phyloP scores from a whole-genome alignment of 2,329 filamentous ascomycete genomes.

The Alternaria novae-zelandiae region DNA sequence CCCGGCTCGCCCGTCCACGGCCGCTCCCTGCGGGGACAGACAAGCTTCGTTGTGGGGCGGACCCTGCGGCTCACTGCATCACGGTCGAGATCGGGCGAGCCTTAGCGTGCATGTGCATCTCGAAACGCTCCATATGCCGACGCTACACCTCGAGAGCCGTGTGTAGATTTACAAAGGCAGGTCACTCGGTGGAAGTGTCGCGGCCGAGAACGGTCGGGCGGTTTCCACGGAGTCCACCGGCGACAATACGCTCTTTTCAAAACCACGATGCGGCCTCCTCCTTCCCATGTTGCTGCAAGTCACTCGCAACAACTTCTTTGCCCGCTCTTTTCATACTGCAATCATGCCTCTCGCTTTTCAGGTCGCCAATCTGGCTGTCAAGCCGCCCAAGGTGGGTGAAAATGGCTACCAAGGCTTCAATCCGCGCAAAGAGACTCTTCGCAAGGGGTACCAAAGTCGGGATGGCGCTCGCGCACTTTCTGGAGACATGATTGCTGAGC shows the following conservation, averaged over 20 bases:
- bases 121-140: constrained; percentile 6
- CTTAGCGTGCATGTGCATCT: neutral
- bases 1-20: constrained; percentile 11
- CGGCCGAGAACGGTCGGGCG: constrained; percentile 11
- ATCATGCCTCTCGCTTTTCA: constrained; percentile 13
- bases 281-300: neutral
- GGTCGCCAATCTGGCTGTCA: constrained; percentile 12
- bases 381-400: constrained; percentile 12
- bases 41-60: neutral
- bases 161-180: neutral
- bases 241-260: neutral
- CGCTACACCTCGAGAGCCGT: neutral
- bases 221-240: neutral
- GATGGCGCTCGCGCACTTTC: constrained; percentile 7
- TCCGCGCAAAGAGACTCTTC: constrained; percentile 12
- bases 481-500: constrained; percentile 10
- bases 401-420: constrained; percentile 16
- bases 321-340: neutral
- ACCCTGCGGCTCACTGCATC: neutral
- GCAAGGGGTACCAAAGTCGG: constrained; percentile 8
- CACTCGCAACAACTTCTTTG: neutral
- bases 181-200: neutral
- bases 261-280: neutral
- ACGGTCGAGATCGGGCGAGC: constrained; percentile 13
- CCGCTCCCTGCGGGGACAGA: neutral